phyloP scores from a whole-genome alignment of 371 early-diverging fungal genomes.

The Lichtheimia ramosa region DNA sequence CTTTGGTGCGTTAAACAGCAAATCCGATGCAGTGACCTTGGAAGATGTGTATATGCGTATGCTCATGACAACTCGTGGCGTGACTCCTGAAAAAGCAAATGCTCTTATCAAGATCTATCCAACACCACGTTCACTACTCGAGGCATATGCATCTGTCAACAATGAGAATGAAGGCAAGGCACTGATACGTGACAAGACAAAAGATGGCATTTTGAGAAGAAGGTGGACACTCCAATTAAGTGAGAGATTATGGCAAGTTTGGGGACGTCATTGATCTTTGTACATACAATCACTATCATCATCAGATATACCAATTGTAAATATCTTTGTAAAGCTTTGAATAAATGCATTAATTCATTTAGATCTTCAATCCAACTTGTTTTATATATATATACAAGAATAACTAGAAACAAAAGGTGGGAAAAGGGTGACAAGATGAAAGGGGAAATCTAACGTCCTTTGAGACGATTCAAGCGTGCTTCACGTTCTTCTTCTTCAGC shows the following conservation, averaged over 20 bases:
- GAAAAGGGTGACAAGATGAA: no score
- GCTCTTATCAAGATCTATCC: conserved; percentile 68
- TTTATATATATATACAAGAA: no score
- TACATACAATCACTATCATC: no score
- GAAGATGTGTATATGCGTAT: conserved; percentile 77
- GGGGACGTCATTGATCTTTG: conserved; percentile 35
- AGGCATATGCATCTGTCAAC: conserved; percentile 27
- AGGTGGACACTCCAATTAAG: conserved; percentile 54
- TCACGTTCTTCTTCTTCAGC: conserved; percentile 14
- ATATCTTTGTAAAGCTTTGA: no score
- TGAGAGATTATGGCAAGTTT: conserved; percentile 56
- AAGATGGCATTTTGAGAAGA: conserved; percentile 39
- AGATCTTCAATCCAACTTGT: no score
- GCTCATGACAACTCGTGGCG: conserved; percentile 80
- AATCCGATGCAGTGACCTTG: conserved; percentile 63
- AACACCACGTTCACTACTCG: conserved; percentile 60
- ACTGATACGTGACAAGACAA: conserved; percentile 29
- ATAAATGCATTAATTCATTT: no score
- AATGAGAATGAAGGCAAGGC: conserved; percentile 17
- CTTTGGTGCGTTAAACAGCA: conserved; percentile 67
- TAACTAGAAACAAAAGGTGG: no score
- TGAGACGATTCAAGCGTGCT: conserved; percentile 4
- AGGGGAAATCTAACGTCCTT: neutral
- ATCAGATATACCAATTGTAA: no score
- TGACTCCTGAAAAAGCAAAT: conserved; percentile 81